phyloP scores from a whole-genome alignment of 1,284 basidiomycete genomes.

The Ganoderma meredithae region DNA sequence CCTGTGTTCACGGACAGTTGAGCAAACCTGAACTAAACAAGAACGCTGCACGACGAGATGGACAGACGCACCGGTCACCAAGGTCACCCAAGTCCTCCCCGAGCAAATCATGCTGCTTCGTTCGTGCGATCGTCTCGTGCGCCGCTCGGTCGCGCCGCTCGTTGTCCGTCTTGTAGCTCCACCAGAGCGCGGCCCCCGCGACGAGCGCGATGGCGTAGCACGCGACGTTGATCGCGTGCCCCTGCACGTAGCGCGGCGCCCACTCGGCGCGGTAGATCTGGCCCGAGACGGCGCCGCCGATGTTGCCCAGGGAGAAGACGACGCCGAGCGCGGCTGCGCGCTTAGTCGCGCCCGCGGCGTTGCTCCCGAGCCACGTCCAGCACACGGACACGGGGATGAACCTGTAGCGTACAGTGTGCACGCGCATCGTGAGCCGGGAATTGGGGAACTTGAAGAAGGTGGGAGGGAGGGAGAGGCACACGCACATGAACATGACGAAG shows the following conservation, averaged over 20 bases:
- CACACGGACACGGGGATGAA: conserved; percentile 43
- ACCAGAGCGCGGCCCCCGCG: conserved; percentile 38
- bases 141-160: conserved; percentile 33
- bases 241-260: conserved; percentile 44
- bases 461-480: background rate
- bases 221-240: conserved; percentile 42
- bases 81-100: conserved; percentile 42
- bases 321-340: conserved; percentile 41
- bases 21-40: background rate
- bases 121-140: conserved; percentile 21
- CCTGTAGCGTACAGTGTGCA: conserved; percentile 22
- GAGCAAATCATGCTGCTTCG: conserved; percentile 32
- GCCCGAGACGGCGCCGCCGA: conserved; percentile 40
- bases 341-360: conserved; percentile 42
- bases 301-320: conserved; percentile 42
- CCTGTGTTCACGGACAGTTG: conserved; percentile 19
- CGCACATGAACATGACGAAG: conserved; percentile 45
- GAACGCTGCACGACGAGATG: no score
- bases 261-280: conserved; percentile 44
- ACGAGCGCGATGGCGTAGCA: conserved; percentile 40
- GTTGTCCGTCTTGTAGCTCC: conserved; percentile 41
- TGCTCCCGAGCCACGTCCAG: conserved; percentile 42
- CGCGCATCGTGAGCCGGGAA: background rate
- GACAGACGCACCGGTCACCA: conserved; percentile 40
- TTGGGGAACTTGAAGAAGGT: no score